Evolutionary conservation across 257 asterid genomes (phyloP).

Genomic region (Solanum acaule): DNA sequence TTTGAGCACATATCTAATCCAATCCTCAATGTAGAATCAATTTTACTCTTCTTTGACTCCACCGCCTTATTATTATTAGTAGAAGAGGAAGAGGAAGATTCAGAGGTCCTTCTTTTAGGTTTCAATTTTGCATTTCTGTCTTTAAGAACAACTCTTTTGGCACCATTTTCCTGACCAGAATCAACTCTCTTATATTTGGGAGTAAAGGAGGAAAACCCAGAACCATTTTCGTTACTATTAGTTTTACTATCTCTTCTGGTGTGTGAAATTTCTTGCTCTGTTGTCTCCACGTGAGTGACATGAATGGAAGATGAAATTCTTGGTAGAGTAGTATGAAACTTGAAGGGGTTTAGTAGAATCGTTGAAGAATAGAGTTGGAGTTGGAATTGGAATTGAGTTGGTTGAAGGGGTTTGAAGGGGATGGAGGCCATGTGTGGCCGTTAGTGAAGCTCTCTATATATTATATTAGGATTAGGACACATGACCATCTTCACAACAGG

Average conservation of each 20-base stretch:
- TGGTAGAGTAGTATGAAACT: conserved; percentile 7
- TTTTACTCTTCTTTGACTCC: conserved; percentile 35
- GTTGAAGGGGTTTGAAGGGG: conserved; percentile 41
- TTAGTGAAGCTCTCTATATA: conserved; percentile 3
- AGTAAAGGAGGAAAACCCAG: conserved; percentile 32
- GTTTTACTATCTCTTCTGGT: conserved; percentile 4
- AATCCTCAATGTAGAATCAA: conserved; percentile 31
- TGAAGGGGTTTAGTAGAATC: conserved; percentile 19
- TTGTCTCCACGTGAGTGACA: conserved; percentile 20
- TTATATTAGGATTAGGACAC: background rate
- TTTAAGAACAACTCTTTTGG: conserved; percentile 30
- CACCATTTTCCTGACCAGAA: conserved; percentile 12
- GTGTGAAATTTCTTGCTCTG: conserved; percentile 12
- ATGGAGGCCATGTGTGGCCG: conserved; percentile 47
- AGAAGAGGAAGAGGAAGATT: no score
- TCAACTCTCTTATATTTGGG: conserved; percentile 7
- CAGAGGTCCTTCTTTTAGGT: conserved; percentile 16
- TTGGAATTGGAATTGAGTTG: conserved; percentile 34
- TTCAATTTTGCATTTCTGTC: conserved; percentile 34
- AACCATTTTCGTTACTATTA: conserved; percentile 9
- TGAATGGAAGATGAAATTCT: conserved; percentile 9
- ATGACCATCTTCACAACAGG: background rate
- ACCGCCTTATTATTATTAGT: conserved; percentile 1
- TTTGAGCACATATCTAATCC: conserved; percentile 78
- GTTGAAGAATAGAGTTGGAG: conserved; percentile 21